These are phyloP conservation scores for Malus hybrid DNA, from an alignment of 331 rosid species.

Conservation along the genomic window DNA sequence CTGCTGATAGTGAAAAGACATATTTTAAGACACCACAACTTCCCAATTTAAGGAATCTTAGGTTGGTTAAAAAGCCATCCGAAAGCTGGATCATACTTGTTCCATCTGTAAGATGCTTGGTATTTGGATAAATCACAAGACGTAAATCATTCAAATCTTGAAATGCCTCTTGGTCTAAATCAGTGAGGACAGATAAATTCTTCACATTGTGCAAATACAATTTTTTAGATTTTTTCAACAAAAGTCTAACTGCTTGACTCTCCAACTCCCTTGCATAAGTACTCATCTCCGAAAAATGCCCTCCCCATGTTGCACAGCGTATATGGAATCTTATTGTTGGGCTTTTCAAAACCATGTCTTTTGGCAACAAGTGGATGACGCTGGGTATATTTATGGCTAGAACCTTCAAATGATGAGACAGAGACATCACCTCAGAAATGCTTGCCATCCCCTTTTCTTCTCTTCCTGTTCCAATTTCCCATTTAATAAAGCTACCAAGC, in stretches of 20 bases:
- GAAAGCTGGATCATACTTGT: too few relatives aligned
- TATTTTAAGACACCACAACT: too few relatives aligned
- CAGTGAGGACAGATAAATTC: not conserved
- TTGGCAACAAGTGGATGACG: not conserved
- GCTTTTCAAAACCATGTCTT: not conserved
- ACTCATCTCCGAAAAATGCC: too few relatives aligned
- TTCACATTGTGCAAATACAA: fast-evolving
- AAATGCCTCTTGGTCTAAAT: not conserved
- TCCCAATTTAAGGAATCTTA: too few relatives aligned
- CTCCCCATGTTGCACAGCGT: too few relatives aligned
- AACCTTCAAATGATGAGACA: not conserved
- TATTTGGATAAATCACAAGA: too few relatives aligned
- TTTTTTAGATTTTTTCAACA: not conserved
- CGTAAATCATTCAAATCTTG: fast-evolving
- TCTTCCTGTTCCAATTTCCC: not conserved
- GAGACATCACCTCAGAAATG: not conserved
- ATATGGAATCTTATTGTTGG: not conserved
- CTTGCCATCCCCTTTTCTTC: not conserved
- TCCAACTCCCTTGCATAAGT: not conserved
- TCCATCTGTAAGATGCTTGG: too few relatives aligned
- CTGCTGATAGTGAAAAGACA: too few relatives aligned
- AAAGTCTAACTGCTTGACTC: not conserved
- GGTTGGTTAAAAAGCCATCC: too few relatives aligned
- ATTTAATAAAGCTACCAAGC: fast-evolving
- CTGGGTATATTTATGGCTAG: not conserved